These are phyloP conservation scores for Fremontodendron californicum DNA, from an alignment of 345 rosid genomes.

Conservation along the genomic window DNA sequence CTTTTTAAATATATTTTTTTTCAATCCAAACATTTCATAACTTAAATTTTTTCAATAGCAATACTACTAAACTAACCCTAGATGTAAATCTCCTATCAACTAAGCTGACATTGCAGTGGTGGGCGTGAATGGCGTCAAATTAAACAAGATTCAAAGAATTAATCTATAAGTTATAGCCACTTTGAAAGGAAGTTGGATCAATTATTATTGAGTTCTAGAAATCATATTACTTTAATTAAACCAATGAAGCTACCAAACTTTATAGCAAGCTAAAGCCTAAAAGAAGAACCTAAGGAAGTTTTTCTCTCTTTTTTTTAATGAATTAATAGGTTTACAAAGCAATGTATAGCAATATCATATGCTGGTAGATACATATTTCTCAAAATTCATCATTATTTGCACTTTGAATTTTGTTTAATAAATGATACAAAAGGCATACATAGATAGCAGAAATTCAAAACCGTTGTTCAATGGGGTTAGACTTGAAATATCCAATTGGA, in stretches of 20 bases:
- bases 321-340: no score
- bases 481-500: conserved; percentile 12
- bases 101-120: not conserved
- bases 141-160: not conserved
- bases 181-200: not conserved
- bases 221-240: not conserved
- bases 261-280: not conserved
- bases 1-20: no score
- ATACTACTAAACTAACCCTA: no score
- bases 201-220: not conserved
- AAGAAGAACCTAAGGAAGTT: not conserved
- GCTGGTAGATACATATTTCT: not conserved
- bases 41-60: no score
- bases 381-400: not conserved
- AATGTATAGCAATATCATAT: not conserved
- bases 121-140: not conserved
- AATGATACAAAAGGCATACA: not conserved
- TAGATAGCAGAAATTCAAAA: conserved; percentile 15
- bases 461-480: conserved; percentile 20
- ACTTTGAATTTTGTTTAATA: not conserved
- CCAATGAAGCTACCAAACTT: conserved; percentile 2
- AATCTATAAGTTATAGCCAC: conserved; percentile 1
- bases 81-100: not conserved
- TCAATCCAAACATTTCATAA: no score
- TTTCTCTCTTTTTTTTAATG: no score